Base-by-base conservation (phyloP, 768 basidiomycete species). In the Pulveroboletus sp. region DNA sequence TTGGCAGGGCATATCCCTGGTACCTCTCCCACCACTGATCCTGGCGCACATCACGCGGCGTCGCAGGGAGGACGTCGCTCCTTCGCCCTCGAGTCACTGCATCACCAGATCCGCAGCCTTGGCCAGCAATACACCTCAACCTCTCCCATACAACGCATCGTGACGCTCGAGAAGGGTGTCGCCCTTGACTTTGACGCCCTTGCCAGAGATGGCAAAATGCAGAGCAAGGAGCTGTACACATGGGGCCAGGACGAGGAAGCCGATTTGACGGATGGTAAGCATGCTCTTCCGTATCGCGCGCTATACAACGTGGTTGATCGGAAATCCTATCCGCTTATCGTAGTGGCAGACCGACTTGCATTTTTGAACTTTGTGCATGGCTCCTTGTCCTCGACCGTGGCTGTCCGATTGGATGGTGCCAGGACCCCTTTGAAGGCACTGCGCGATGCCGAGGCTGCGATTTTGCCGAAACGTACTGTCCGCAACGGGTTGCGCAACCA, bases 211-310 rank as follows among this genome's bases (percentile, higher is more conserved):
- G 61, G 76, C 8, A 84, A 90, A 62, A 70, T 78, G 1, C 81
- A 84, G 62, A 88, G 87, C 76, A 92, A 91, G 68, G 91, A 92
- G 53, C 71, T 92, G 24, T 93, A 89, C 59, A 79, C 78, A 13
- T 93, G 89, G 89, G 89, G 90, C 11, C 89, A 91, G 64, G 60
- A 63, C 1, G 84, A 91, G 58, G 66, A 69, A 6, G 74, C 77
- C 17, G 90, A 93, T 72, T 53, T 93, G 64, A 89, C 80, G 60
- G 90, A 90, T 71, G 85, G 86, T 83, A 48, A 39, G 76, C 43
- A 32, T n/a, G 13, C 31, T 50, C 31, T 50, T 32, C 44, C 9
- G 41, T 39, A 40, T 46, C 56, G 40, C 26, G 11, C 2, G 10
- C 5, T 21, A 6, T 17, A 13, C 10, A 0, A 32, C 32, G 15